Conservation (phyloP, 441 rosid genomes). For the Pelargonium australe region DNA sequence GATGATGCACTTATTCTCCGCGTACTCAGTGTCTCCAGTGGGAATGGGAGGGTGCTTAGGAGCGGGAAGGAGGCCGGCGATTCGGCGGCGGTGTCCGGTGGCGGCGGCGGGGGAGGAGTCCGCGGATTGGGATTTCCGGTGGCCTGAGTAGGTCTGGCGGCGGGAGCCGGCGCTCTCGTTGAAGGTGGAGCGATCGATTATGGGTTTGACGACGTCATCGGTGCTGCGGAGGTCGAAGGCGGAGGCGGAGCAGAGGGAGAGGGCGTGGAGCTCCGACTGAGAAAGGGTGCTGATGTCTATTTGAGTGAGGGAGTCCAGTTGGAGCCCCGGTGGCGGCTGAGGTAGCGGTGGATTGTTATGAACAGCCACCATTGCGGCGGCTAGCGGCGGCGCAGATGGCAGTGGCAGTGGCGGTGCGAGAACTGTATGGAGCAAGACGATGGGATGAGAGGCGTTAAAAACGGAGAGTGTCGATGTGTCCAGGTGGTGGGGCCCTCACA, state of each 20-base stretch:
- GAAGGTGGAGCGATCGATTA: conserved; percentile 51
- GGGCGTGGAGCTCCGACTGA: conserved; percentile 54
- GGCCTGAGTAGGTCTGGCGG: conserved; percentile 61
- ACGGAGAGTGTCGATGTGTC: not conserved
- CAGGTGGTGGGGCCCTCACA: not conserved
- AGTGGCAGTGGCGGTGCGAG: not conserved
- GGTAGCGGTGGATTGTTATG: too few species aligned
- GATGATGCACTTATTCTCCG: conserved; percentile 45
- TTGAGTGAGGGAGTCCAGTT: conserved; percentile 20
- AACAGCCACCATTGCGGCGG: not conserved
- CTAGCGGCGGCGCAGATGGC: not conserved
- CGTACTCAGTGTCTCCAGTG: conserved; percentile 33
- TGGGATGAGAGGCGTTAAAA: not conserved
- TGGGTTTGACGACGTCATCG: conserved; percentile 31
- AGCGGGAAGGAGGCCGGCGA: conserved; percentile 38
- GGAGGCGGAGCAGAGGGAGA: conserved; percentile 42
- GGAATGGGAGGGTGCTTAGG: conserved; percentile 25
- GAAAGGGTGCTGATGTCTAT: conserved; percentile 49
- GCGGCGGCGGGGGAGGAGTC: conserved; percentile 21
- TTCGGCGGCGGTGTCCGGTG: conserved; percentile 42
- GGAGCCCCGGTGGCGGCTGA: too few species aligned
- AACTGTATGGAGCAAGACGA: not conserved
- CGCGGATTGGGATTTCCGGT: conserved; percentile 19
- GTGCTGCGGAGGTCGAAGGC: conserved; percentile 26
- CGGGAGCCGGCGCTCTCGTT: conserved; percentile 69